Base-by-base conservation (phyloP, 2,329 filamentous ascomycete genomes). In the Colletotrichum tropicale region DNA sequence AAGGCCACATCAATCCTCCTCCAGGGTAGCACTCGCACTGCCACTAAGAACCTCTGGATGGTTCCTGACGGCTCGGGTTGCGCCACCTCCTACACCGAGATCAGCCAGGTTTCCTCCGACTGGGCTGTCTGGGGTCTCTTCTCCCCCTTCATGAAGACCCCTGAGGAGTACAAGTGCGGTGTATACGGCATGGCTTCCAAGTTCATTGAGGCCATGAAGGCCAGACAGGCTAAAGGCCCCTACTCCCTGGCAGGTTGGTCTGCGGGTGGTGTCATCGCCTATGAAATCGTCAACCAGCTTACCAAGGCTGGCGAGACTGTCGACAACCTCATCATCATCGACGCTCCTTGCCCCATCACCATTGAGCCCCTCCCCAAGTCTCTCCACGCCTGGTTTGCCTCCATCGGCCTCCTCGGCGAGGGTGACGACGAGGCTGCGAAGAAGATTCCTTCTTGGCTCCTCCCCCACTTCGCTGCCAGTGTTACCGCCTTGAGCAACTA, bases 191-290 rank as follows among this genome's bases (percentile, higher is more conserved):
- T 92, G 76, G 88, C 90, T 34, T 82, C 86, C 43, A 87, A 90
- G 78, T 93, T 79, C 55, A 79, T 84, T 58, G 76, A 15, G 74
- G 81, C 95, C 84, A 94, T 95, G 83, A 93, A 92, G 83, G 90
- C 91, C 7, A 92, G 93, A 66, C 93, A 95, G 83, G 91, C 93
- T 5, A 80, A 86, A 26, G 94, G 94, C 0, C 92, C 93, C 1
- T 95, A 94, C 83, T 88, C 89, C 66, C 84, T 95, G 1, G 90
- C 91, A 18, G 94, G 94, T 28, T 96, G 94, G 94, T 94, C 91
- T n/a, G 94, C 93, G 2, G 94, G 94, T 30, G 94, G 94, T 43
- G 93, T 95, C 64, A 92, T 93, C 75, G 93, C 93, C 56, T 95
- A 91, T 80, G 92, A 94, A 78, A 91, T 92, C 12, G 89, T 91